Base-by-base conservation (phyloP, 176 grass and related monocot species). In the Phragmites australis region DNA sequence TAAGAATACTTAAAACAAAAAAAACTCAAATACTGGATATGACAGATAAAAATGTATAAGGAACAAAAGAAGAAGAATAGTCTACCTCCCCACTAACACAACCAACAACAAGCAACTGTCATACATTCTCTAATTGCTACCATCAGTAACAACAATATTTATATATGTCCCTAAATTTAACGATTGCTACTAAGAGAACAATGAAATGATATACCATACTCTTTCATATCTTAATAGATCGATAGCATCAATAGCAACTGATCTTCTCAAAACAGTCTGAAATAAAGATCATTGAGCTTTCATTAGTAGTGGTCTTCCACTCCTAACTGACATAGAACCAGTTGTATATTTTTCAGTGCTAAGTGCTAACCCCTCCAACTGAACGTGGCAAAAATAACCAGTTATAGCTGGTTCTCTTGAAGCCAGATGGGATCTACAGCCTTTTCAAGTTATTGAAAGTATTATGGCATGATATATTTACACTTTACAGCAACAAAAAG, bases 51-150 rank as follows among this genome's bases (percentile, higher is more conserved):
- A 55, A 72, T 77, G 17, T 78, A 22, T 10, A 11, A 65, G 6
- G 48, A 15, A 71, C 78, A 65, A 72, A 30, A 67, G 55, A 6
- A 74, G 21, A 81, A 41, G 16, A 83, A 65, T 16, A 26, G 16
- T 54, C 2, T 27, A 62, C 11, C 26, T 70, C 21, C 16, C 47
- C 26, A 80, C 50, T 25, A 75, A n/a, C 23, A 55, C 23, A 32
- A 44, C 30, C 30, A 72, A 15, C 15, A 16, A 34, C 76, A 54
- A 86, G 45, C 75, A 84, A 67, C 29, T 15, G 5, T 16, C 40
- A 50, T 49, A 26, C 23, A 70, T 49, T 47, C 43, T 49, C 12
- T 12, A 60, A 29, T 51, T 54, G 27, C 16, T 39, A 57, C 9
- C 23, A 82, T 27, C 6, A 48, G 23, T 10, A 59, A 62, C 13